Evolutionary conservation across 345 rosid species (phyloP).

Genomic region (Mallotus nudiflorus): DNA sequence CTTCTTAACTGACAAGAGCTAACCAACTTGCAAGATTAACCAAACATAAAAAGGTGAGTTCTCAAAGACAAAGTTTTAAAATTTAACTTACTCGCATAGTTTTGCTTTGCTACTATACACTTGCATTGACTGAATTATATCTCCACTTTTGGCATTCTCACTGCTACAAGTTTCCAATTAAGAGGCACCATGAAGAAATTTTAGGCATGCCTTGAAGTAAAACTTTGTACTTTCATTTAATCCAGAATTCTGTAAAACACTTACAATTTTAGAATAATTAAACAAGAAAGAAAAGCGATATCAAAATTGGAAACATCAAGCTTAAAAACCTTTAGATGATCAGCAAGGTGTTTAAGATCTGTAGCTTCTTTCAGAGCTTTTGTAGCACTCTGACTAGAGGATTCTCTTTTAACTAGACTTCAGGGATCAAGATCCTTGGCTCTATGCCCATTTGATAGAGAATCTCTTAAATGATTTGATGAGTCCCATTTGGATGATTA

Average conservation of each 20-base stretch:
- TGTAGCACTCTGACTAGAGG: slow-evolving; percentile 62
- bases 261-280: slow-evolving; percentile 12
- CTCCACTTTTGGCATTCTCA: slow-evolving; percentile 69
- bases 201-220: slow-evolving; percentile 93
- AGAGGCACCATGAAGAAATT: slow-evolving; percentile 90
- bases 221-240: slow-evolving; percentile 65
- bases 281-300: slow-evolving; percentile 7
- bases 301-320: slow-evolving; percentile 15
- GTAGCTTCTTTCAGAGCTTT: slow-evolving; percentile 89
- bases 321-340: slow-evolving; percentile 75
- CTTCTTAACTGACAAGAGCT: neutral
- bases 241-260: slow-evolving; percentile 57
- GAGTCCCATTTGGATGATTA: slow-evolving; percentile 50
- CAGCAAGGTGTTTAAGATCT: slow-evolving; percentile 91
- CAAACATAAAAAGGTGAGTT: slow-evolving; percentile 1
- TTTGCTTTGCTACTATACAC: slow-evolving; percentile 88
- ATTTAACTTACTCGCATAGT: slow-evolving; percentile 85
- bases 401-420: slow-evolving; percentile 73
- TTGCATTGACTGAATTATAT: slow-evolving; percentile 57
- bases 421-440: slow-evolving; percentile 52
- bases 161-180: slow-evolving; percentile 64
- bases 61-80: slow-evolving; percentile 2
- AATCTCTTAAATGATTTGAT: slow-evolving; percentile 40
- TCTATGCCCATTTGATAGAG: slow-evolving; percentile 53
- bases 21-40: slow-evolving; percentile 6